Conservation (phyloP, 2,329 filamentous ascomycete genomes). For the Fusarium illudens region DNA sequence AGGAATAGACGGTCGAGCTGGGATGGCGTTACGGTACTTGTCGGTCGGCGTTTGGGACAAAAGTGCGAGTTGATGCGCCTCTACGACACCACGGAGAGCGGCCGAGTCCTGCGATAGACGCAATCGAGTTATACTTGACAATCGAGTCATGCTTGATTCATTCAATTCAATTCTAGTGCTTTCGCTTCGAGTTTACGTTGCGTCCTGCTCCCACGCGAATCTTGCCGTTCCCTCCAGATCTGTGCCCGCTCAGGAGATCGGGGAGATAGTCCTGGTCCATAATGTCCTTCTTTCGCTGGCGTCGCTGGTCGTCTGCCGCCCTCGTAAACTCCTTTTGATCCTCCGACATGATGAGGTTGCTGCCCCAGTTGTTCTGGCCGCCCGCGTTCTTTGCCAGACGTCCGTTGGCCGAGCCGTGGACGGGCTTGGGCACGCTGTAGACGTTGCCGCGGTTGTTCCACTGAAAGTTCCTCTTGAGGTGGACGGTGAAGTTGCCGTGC, state of each 20-base stretch:
- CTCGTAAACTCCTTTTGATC: slow-evolving; percentile 93
- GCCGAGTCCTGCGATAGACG: neutral
- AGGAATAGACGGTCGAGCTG: slow-evolving; percentile 23
- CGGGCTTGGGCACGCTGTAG: slow-evolving; percentile 91
- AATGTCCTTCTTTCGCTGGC: slow-evolving; percentile 77
- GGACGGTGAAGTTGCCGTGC: slow-evolving; percentile 81
- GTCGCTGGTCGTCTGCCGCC: slow-evolving; percentile 69
- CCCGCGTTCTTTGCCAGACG: slow-evolving; percentile 74
- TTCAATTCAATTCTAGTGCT: slow-evolving; percentile 50
- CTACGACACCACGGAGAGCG: neutral
- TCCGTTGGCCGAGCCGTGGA: slow-evolving; percentile 81
- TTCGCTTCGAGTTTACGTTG: slow-evolving; percentile 83
- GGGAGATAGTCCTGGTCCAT: slow-evolving; percentile 97
- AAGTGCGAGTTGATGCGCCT: slow-evolving; percentile 6
- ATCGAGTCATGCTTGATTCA: slow-evolving; percentile 11
- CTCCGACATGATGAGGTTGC: slow-evolving; percentile 83
- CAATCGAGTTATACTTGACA: neutral
- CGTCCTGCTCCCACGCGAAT: slow-evolving; percentile 85
- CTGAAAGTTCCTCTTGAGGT: slow-evolving; percentile 94
- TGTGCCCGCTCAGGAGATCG: slow-evolving; percentile 81
- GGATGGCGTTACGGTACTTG: slow-evolving; percentile 32
- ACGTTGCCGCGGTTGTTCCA: slow-evolving; percentile 94
- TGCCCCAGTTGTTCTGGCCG: slow-evolving; percentile 88
- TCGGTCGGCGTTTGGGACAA: slow-evolving; percentile 27
- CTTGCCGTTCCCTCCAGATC: slow-evolving; percentile 70